Evolutionary conservation across 2,329 filamentous ascomycete genomes (phyloP), one percentile per base, ranked within the genome.

Genomic region (Colletotrichum ledebouriae): DNA sequence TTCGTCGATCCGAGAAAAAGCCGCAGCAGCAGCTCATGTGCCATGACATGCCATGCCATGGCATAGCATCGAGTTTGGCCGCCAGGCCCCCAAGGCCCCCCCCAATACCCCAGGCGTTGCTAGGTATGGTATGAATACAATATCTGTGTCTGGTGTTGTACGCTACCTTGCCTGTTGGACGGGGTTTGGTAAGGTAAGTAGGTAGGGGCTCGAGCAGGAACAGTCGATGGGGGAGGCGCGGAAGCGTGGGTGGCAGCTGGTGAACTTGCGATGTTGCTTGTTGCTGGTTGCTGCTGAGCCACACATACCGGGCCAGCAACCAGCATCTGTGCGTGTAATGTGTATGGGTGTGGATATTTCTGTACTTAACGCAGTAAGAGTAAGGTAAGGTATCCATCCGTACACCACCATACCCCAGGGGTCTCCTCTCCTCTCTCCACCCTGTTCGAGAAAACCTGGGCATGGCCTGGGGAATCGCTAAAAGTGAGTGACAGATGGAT

Each of bases 1-100:
- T 74, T 74, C 74, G 72, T 76, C 73, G 75, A 77, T 73, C 75
- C 73, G 73, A 77, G 74, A 74, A 75, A 75, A 77, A 76, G 73
- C 75, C 76, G 75, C 74, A 76, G 73, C 75, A 76, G 75, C 74
- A 77, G 72, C 73, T 74, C 73, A 75, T 72, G 74, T 73, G 69
- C 63, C 71, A 73, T 73, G 63, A 72, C 22, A 22, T 22, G 22
- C 22, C 22, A 22, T 22, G 22, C 22, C 71, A 33, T 47, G 7
- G 17, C 71, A 72, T 73, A 67, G 55, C 47, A 55, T 68, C 60
- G 55, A 59, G 50, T 29, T 52, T 49, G 64, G 44, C 22, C 53
- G 37, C 20, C 20, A 52, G 59, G 52, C 29, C 59, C 58, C 42
- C 56, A 20, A 39, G 63, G 42, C 34, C 53, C 44, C 53, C 63